Percentiles rank a stretch among this genome's conserved stretches.
phyloP scores from a whole-genome alignment of 2,329 filamentous ascomycete genomes.

The Ophiosphaerella narmari region DNA sequence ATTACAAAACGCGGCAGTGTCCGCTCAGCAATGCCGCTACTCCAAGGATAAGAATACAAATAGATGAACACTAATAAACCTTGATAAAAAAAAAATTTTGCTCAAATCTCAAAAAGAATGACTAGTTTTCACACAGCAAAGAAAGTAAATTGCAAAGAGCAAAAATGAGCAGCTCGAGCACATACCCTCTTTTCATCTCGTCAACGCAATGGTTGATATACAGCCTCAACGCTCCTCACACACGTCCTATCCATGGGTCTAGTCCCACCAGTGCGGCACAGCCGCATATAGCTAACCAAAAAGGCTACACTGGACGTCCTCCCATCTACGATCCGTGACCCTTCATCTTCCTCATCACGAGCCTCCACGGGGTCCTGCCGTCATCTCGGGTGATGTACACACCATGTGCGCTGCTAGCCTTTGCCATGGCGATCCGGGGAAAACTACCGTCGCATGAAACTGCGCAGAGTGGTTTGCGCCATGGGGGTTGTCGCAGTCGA shows the following conservation, averaged over 20 bases:
- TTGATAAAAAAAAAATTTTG: no score
- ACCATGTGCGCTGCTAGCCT: not conserved
- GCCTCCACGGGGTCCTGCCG: not conserved
- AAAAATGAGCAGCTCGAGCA: not conserved
- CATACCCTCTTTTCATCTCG: not conserved
- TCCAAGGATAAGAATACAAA: no score
- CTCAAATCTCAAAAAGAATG: not conserved
- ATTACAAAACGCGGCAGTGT: not conserved
- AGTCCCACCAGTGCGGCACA: constrained; percentile 12
- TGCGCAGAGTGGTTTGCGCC: constrained; percentile 6
- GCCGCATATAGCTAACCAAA: constrained; percentile 25
- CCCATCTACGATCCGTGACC: not conserved
- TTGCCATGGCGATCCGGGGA: constrained; percentile 25
- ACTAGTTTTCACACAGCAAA: not conserved
- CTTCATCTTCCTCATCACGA: not conserved
- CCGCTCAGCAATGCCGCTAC: no score
- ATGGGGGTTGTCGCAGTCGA: constrained; percentile 23
- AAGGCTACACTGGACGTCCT: constrained; percentile 5
- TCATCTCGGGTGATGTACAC: constrained; percentile 1
- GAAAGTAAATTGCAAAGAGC: not conserved
- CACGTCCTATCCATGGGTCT: constrained; percentile 5
- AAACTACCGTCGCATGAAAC: constrained; percentile 26
- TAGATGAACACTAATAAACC: no score
- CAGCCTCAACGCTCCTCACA: not conserved
- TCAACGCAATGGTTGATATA: not conserved